phyloP scores from a whole-genome alignment of 768 basidiomycete species.

The Lentinula raphanica region DNA sequence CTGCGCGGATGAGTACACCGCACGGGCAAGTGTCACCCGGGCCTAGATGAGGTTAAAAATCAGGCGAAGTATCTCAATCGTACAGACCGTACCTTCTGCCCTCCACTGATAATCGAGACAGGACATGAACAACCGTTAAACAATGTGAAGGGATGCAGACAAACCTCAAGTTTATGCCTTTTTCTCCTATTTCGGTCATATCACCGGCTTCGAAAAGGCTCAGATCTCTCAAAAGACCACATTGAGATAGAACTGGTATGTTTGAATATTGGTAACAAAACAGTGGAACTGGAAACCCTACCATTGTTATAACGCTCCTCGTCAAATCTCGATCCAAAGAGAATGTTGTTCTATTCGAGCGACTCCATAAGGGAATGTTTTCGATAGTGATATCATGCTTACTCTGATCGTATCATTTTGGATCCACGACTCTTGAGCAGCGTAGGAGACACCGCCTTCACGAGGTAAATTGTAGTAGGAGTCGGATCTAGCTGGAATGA shows the following conservation, averaged over 20 bases:
- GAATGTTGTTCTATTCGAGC: slow-evolving; percentile 35
- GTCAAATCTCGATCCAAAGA: slow-evolving; percentile 39
- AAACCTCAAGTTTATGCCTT: slow-evolving; percentile 40
- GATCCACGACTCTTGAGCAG: slow-evolving; percentile 63
- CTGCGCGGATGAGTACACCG: slow-evolving; percentile 49
- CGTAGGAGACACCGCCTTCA: slow-evolving; percentile 52
- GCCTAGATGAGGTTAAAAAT: slow-evolving; percentile 20
- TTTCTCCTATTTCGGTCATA: slow-evolving; percentile 47
- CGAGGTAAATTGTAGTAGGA: slow-evolving; percentile 52
- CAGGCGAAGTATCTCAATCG: slow-evolving; percentile 5
- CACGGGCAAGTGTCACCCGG: slow-evolving; percentile 51
- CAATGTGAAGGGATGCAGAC: background rate
- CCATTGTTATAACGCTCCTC: slow-evolving; percentile 36
- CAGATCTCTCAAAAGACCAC: slow-evolving; percentile 39
- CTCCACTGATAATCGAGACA: slow-evolving; percentile 30
- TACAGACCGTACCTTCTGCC: slow-evolving; percentile 39
- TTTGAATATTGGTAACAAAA: background rate
- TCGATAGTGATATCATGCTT: background rate
- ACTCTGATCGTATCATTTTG: slow-evolving; percentile 53
- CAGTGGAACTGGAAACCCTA: slow-evolving; percentile 8
- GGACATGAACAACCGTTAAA: background rate
- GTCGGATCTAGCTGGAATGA: slow-evolving; percentile 28
- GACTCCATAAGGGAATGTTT: background rate
- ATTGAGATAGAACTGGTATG: slow-evolving; percentile 29
- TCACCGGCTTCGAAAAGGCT: slow-evolving; percentile 44